Evolutionary conservation across 352 stramenopile species (phyloP), one percentile per base, ranked within the genome.

Genomic region (Plasmopara halstedii): DNA sequence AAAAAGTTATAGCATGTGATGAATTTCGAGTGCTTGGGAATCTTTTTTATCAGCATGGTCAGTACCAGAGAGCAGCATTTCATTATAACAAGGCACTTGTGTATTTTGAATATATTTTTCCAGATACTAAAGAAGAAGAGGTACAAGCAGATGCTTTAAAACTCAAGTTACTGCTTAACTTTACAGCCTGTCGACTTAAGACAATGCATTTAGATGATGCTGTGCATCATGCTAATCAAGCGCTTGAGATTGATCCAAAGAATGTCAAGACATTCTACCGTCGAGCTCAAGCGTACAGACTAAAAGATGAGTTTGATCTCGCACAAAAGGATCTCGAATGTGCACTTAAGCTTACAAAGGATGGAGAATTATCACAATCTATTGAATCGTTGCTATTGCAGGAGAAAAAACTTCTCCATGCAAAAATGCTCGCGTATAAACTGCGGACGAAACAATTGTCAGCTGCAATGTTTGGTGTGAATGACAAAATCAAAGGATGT

Each of bases 101-200:
- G 35, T 88, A 89, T 46, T 93, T 93, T 57, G 81, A 93, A 62
- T 93, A 93, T 51, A 62, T 93, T 13, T 93, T 93, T 40, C 63
- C 72, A 2, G 81, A 93, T 31, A 73, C 63, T 0, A 61, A 85
- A 0, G 61, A 47, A 2, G 81, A 90, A 22, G 66, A 84, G 36
- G 25, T 25, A 6, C 38, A 59, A 18, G 67, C 77, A 29, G 68
- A 87, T 36, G 41, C 42, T 0, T 59, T 90, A 7, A 77, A 82
- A 42, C 56, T 79, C 20, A 72, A 67, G 37, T 48, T 85, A 27
- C 50, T 89, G 50, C 62, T 90, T 21, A 93, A 93, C 50, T 87
- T 87, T 56, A 60, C 65, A 23, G 71, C 79, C 2, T 88, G 76
- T 52, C 64, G 77, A 21, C 62, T 89, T 26, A 87, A 87, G 53